These are phyloP conservation scores for Endocladia muricata DNA, from an alignment of 31 red algal species.

Conservation along the genomic window DNA sequence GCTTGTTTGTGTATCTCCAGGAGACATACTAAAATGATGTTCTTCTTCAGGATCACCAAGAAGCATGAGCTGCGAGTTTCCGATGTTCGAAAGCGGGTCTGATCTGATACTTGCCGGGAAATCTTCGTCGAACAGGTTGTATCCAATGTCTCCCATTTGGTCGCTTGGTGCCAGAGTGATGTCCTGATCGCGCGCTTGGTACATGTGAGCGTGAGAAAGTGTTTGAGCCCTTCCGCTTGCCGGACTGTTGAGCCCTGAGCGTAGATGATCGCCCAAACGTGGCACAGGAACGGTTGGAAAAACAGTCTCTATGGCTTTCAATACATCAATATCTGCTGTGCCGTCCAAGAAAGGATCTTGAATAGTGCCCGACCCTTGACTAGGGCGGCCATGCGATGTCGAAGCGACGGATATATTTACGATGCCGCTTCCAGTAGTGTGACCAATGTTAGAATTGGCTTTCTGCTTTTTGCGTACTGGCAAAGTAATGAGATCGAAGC, in stretches of 20 bases:
- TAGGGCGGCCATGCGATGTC: not conserved
- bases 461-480: constrained; percentile 31
- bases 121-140: constrained; percentile 24
- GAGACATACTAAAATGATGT: no score
- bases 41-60: no score
- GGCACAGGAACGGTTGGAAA: constrained; percentile 46
- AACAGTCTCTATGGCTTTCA: constrained; percentile 48
- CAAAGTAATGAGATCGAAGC: constrained; percentile 45
- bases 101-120: constrained; percentile 33
- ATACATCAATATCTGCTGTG: constrained; percentile 14
- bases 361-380: not conserved
- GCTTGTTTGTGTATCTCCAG: no score
- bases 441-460: not conserved
- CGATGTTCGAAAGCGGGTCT: constrained; percentile 2
- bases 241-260: not conserved
- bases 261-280: constrained; percentile 1
- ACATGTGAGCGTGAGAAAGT: not conserved
- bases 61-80: not conserved
- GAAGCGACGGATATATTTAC: not conserved
- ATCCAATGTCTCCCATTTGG: not conserved
- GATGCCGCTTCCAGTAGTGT: not conserved
- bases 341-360: not conserved
- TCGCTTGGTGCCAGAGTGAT: constrained; percentile 27
- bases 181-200: constrained; percentile 43
- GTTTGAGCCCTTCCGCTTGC: no score